Conservation (phyloP, 306 rosid species). For the Vigna reflexopilosa region DNA sequence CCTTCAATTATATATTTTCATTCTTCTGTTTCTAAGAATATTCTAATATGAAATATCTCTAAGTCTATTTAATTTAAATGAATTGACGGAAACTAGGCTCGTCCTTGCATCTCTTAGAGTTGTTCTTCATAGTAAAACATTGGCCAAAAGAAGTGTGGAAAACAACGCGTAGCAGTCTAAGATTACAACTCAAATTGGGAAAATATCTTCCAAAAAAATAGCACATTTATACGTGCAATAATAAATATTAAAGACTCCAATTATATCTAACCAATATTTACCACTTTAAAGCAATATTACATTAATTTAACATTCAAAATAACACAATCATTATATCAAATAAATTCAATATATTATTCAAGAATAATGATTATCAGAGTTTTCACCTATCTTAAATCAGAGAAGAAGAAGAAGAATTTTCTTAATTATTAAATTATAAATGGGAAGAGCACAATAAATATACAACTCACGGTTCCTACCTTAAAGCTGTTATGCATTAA, state of each 20-base stretch:
- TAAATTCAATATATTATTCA: conserved; percentile 24
- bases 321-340: conserved; percentile 10
- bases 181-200: conserved; percentile 25
- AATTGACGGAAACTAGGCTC: too few relatives aligned
- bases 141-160: conserved; percentile 14
- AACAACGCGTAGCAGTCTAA: conserved; percentile 26
- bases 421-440: conserved; percentile 34
- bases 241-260: conserved; percentile 10
- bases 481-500: conserved; percentile 58
- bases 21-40: too few relatives aligned
- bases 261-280: conserved; percentile 9
- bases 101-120: too few relatives aligned
- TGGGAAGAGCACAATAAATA: conserved; percentile 25
- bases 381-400: conserved; percentile 27
- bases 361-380: conserved; percentile 3
- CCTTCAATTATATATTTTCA: too few relatives aligned
- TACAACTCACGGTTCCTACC: conserved; percentile 55
- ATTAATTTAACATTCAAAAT: not conserved
- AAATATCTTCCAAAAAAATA: conserved; percentile 7
- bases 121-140: not conserved
- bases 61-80: too few relatives aligned
- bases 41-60: too few relatives aligned
- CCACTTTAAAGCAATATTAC: conserved; percentile 28
- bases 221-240: not conserved
- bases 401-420: conserved; percentile 26